Conservation (phyloP, 805 yeast genomes). For the Cyberlindnera euphorbiiphila region DNA sequence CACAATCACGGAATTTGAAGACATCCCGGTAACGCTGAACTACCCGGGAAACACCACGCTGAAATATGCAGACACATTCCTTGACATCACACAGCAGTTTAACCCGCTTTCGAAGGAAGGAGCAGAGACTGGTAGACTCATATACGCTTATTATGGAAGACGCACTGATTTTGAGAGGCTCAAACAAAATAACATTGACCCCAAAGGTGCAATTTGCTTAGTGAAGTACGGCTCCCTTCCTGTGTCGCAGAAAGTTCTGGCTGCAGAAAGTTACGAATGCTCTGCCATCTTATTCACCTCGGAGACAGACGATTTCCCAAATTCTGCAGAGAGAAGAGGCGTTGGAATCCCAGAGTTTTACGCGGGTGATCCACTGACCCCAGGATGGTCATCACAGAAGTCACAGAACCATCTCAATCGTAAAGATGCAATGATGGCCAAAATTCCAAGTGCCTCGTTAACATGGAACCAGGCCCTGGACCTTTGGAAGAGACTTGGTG, state of each 20-base stretch:
- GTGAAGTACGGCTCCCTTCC: constrained; percentile 53
- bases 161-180: constrained; percentile 47
- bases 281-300: constrained; percentile 66
- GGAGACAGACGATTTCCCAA: constrained; percentile 30
- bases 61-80: constrained; percentile 22
- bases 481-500: constrained; percentile 29
- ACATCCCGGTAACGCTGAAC: constrained; percentile 54
- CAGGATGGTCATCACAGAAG: constrained; percentile 60
- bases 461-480: constrained; percentile 65
- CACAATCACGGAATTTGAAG: constrained; percentile 44
- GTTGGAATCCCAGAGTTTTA: constrained; percentile 56
- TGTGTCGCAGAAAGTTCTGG: constrained; percentile 46
- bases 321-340: constrained; percentile 35
- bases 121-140: constrained; percentile 44
- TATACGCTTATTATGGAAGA: constrained; percentile 69
- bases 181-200: constrained; percentile 32
- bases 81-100: constrained; percentile 43
- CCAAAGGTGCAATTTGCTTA: constrained; percentile 51
- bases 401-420: constrained; percentile 38
- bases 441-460: constrained; percentile 73
- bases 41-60: constrained; percentile 48
- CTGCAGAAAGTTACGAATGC: constrained; percentile 57
- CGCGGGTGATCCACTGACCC: constrained; percentile 77
- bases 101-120: constrained; percentile 68
- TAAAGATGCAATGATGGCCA: constrained; percentile 50